Percentiles rank a stretch among this genome's conserved stretches.
phyloP scores from a whole-genome alignment of 441 rosid genomes.

The Erodium chrysanthum region DNA sequence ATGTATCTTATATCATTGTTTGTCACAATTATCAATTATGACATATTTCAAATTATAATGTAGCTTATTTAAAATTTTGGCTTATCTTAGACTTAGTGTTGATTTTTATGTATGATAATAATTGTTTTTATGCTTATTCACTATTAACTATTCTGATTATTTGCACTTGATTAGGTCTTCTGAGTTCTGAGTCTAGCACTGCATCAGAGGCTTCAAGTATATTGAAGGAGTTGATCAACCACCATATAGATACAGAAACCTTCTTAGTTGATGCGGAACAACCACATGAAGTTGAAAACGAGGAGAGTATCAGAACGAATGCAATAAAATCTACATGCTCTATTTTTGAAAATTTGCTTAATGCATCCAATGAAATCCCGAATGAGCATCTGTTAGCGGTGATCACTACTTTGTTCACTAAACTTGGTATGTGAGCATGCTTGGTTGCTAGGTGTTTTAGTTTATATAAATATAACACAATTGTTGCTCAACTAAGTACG shows the following conservation, averaged over 20 bases:
- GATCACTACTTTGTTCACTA: conserved; percentile 43
- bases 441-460: neutral
- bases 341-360: conserved; percentile 41
- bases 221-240: conserved; percentile 51
- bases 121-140: neutral
- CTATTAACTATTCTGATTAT: conserved; percentile 19
- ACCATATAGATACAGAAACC: conserved; percentile 29
- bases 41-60: neutral
- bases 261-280: conserved; percentile 24
- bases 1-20: neutral
- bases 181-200: conserved; percentile 36
- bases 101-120: neutral
- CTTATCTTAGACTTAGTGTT: neutral
- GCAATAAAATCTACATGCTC: conserved; percentile 42
- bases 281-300: conserved; percentile 27
- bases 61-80: neutral
- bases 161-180: conserved; percentile 43
- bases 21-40: no score
- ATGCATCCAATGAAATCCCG: conserved; percentile 39
- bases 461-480: neutral
- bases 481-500: neutral
- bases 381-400: conserved; percentile 49
- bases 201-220: conserved; percentile 52
- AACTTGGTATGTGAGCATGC: conserved; percentile 52
- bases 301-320: conserved; percentile 32